Base-by-base conservation (phyloP, 805 yeast genomes). In the Saccharomycopsis microspora region DNA sequence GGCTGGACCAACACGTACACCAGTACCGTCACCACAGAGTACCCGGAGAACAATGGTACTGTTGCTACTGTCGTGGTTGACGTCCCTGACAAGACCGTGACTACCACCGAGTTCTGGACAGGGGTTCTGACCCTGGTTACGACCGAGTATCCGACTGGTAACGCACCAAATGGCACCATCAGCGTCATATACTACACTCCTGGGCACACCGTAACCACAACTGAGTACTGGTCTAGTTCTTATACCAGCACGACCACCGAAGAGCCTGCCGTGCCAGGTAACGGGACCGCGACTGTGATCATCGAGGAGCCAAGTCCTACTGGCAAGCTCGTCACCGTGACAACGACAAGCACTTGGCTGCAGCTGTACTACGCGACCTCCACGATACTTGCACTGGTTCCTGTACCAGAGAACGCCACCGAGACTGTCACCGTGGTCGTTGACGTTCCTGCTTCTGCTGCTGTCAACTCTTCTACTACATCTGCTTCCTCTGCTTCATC, bases 1-100 rank as follows among this genome's bases (percentile, higher is more conserved):
- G 37, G 33, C 6, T 48, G 39, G 32, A 48, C 48, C 33, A 41
- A 41, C n/a, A 7, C 45, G 38, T 19, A 10, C 8, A 45, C 49
- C 27, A 45, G 46, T n/a, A 32, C 40, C 34, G 19, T 19, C 19
- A 33, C 41, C 28, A 48, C 51, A 3, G 27, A 39, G 19, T 28
- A 32, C 34, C 45, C 47, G 27, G 28, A 11, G 34, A 41, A 43
- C 7, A 32, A 33, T 34, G 50, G 40, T 33, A 35, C 36, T 8
- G 30, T 35, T 5, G 29, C 41, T 29, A 41, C 42, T 41, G 45
- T 46, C 29, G n/a, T 29, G 35, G 45, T 34, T 10, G 35, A 28
- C 27, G 27, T 41, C 37, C 44, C 48, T 9, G 39, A 37, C 28
- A 11, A 28, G 8, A 45, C 44, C 10, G 28, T 35, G n/a, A 38